A percentile compares a stretch with the other conserved stretches of the same genome.
Evolutionary conservation across 2,329 filamentous ascomycete species (phyloP).

Genomic region (Colletotrichum sp.): DNA sequence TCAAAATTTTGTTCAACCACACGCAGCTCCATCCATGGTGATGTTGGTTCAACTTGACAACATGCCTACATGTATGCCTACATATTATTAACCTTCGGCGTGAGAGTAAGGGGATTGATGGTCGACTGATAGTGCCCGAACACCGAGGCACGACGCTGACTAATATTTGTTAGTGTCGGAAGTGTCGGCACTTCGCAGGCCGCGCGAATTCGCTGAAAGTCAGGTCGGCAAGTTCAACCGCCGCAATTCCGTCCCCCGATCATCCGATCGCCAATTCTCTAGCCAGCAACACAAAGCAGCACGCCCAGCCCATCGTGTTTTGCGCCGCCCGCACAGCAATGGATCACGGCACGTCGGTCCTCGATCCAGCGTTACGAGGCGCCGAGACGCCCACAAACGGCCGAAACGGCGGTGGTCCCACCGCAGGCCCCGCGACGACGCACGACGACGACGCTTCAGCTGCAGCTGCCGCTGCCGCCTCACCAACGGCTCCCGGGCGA

Average conservation of each 20-base stretch:
- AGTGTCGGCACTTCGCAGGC: slow-evolving; percentile 6
- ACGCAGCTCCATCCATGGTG: neutral
- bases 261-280: slow-evolving; percentile 6
- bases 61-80: neutral
- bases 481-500: neutral
- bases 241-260: slow-evolving; percentile 17
- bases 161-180: slow-evolving; percentile 14
- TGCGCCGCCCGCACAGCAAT: neutral
- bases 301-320: neutral
- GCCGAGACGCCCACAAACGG: neutral
- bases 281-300: neutral
- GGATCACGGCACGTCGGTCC: slow-evolving; percentile 10
- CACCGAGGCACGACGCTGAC: neutral
- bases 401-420: neutral
- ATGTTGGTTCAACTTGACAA: neutral
- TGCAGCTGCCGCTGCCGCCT: neutral
- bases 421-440: neutral
- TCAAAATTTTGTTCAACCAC: neutral
- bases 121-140: neutral
- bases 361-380: slow-evolving; percentile 20
- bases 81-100: neutral
- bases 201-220: neutral
- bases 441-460: neutral
- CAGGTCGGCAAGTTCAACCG: slow-evolving; percentile 19
- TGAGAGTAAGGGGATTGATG: neutral